Percentiles rank a stretch among this genome's conserved stretches.
These are phyloP conservation scores for Populus nigra DNA, from an alignment of 345 rosid genomes.

Conservation along the genomic window DNA sequence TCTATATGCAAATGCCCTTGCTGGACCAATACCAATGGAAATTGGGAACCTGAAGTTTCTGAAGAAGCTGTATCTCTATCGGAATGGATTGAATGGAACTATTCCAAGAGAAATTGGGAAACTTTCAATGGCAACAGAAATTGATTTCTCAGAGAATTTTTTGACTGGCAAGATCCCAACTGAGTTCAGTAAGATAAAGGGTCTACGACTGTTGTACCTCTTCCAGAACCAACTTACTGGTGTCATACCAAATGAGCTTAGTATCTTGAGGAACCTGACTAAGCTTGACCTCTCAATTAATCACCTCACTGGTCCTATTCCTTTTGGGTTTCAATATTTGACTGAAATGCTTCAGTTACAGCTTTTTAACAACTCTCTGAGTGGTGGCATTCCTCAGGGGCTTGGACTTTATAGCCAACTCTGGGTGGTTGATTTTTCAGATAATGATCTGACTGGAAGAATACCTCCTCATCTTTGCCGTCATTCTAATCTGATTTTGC, in stretches of 20 bases:
- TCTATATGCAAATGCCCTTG: slow-evolving; percentile 62
- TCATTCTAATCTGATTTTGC: slow-evolving; percentile 56
- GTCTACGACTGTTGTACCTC: slow-evolving; percentile 58
- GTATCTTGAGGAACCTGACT: slow-evolving; percentile 47
- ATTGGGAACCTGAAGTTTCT: slow-evolving; percentile 50
- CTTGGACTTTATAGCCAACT: slow-evolving; percentile 56
- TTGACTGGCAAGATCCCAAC: slow-evolving; percentile 58
- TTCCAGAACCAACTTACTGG: slow-evolving; percentile 68
- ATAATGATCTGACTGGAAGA: slow-evolving; percentile 54
- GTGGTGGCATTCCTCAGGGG: slow-evolving; percentile 62
- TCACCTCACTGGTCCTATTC: slow-evolving; percentile 57
- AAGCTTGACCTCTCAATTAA: slow-evolving; percentile 81
- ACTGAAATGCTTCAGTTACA: slow-evolving; percentile 55
- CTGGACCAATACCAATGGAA: slow-evolving; percentile 58
- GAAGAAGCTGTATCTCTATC: slow-evolving; percentile 59
- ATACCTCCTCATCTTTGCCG: slow-evolving; percentile 70
- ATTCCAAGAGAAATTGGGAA: slow-evolving; percentile 66
- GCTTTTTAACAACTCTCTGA: slow-evolving; percentile 67
- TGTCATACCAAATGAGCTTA: slow-evolving; percentile 62
- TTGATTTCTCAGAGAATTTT: slow-evolving; percentile 79
- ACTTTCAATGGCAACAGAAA: slow-evolving; percentile 49
- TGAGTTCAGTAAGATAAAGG: slow-evolving; percentile 53
- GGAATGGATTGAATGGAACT: slow-evolving; percentile 65
- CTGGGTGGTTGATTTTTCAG: slow-evolving; percentile 63
- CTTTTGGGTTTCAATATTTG: slow-evolving; percentile 56